A percentile compares a stretch with the other conserved stretches of the same genome.
phyloP scores from a whole-genome alignment of 2,329 filamentous ascomycete genomes.

The Magnaporthiopsis incrustans region DNA sequence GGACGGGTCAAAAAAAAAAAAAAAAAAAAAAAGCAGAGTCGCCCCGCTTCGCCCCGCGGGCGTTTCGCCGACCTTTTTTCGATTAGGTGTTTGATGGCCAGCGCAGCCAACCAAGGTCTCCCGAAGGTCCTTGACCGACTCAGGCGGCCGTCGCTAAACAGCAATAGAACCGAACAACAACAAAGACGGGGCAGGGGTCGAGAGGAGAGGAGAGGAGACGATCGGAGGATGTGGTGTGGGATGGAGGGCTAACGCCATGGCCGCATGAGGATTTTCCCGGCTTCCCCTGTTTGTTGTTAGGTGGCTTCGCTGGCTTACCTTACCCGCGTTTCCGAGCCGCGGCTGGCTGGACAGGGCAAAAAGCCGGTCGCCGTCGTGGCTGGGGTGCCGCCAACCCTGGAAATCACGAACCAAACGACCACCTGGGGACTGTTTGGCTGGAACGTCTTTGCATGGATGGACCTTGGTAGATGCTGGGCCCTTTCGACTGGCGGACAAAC shows the following conservation, averaged over 20 bases:
- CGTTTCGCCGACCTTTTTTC: slow-evolving; percentile 2
- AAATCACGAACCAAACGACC: background rate
- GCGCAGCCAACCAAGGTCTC: background rate
- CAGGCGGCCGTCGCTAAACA: background rate
- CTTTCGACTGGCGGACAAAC: background rate
- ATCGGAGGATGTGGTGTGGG: too few relatives aligned
- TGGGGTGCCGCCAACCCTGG: background rate
- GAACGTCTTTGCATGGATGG: background rate
- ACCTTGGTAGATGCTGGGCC: too few relatives aligned
- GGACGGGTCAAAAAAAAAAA: background rate
- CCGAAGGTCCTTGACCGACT: background rate
- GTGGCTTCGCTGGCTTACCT: background rate
- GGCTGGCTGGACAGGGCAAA: background rate
- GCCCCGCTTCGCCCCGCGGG: background rate
- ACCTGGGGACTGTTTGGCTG: background rate
- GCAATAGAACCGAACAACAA: background rate
- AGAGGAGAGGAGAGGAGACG: background rate
- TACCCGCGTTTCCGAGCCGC: background rate
- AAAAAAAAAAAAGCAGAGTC: background rate
- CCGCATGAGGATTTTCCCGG: background rate
- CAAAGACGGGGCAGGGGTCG: background rate
- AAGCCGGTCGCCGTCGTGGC: background rate
- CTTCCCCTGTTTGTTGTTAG: background rate
- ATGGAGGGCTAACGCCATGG: background rate
- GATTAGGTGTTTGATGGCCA: background rate